Evolutionary conservation across 495 filamentous ascomycete species (phyloP), one percentile per base, ranked within the genome.

Genomic region (Podospora fimiseda): DNA sequence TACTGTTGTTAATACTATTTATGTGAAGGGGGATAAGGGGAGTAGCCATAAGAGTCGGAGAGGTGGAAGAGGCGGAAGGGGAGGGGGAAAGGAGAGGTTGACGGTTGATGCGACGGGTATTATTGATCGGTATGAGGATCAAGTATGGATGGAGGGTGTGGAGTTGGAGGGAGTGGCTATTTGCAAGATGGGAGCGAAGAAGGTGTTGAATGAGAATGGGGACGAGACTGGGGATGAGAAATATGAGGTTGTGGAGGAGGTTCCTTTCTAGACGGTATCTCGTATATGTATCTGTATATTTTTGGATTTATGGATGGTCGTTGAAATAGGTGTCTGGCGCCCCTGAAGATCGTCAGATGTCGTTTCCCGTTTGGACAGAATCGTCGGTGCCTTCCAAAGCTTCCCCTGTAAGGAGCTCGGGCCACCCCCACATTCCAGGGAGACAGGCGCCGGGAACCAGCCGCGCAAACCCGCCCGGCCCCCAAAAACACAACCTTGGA

Each of bases 1-100:
- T 14, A 95, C 92, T 2, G 74, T 96, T 3, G 69, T 93, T 18
- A 96, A 96, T 66, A 96, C 90, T 7, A 80, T 90, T 24, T 96
- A 96, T 64, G 81, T 85, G 30, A 78, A 74, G 54, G 71, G 66
- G 55, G n/a, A 38, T 51, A 48, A 19, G 45, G 44, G 48, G 22
- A 27, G 44, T 2, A 27, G 41, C 9, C 22, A 42, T 9, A 36
- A 42, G 18, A 52, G 18, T 13, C 60, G 52, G 51, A 67, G 57
- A 16, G 54, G 55, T 66, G 69, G 38, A 11, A 65, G 56, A 51
- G 68, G 57, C 19, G 54, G 56, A 40, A 38, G 43, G 43, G 65
- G 56, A 38, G 71, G 68, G 20, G 70, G 59, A 62, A 67, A 56
- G 30, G 72, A 60, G 51, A 74, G 55, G 63, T 54, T 69, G 58